These are phyloP conservation scores for Basidiobolus meristosporus DNA, from an alignment of 371 early-diverging fungal genomes.

Conservation along the genomic window DNA sequence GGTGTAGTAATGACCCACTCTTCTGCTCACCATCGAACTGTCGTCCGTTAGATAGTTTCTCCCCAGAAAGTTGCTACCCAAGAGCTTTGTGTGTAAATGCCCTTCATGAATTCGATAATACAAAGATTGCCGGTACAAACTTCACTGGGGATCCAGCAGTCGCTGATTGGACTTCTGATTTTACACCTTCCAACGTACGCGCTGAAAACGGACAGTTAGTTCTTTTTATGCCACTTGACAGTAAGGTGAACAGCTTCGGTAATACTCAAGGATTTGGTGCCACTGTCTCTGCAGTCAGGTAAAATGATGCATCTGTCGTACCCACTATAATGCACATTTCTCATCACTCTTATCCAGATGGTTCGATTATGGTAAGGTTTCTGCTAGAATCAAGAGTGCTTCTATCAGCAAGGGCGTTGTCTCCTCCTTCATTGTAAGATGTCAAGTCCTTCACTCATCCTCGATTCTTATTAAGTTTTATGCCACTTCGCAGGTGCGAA, in stretches of 20 bases:
- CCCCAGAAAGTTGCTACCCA: slow-evolving; percentile 19
- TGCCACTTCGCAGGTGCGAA: no score
- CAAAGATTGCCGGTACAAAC: slow-evolving; percentile 3
- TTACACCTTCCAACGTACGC: slow-evolving; percentile 23
- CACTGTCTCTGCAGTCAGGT: slow-evolving; percentile 23
- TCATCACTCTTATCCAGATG: no score
- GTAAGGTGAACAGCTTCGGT: slow-evolving; percentile 10
- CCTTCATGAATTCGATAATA: background rate
- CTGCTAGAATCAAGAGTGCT: slow-evolving; percentile 27
- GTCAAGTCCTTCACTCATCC: no score
- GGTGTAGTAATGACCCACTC: background rate
- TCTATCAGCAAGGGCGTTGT: slow-evolving; percentile 27
- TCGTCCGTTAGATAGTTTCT: slow-evolving; percentile 25
- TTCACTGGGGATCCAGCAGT: slow-evolving; percentile 22
- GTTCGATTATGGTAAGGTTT: slow-evolving; percentile 19
- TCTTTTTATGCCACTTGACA: slow-evolving; percentile 12
- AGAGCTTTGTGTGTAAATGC: slow-evolving; percentile 21
- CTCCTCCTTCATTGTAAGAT: slow-evolving; percentile 46
- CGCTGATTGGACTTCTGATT: slow-evolving; percentile 24
- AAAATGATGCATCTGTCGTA: no score
- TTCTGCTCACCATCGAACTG: slow-evolving; percentile 12
- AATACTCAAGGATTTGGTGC: slow-evolving; percentile 28
- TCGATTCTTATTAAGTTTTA: no score
- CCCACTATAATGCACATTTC: no score
- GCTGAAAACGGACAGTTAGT: slow-evolving; percentile 15